Evolutionary conservation across 148 eudicot genomes (phyloP), one percentile per base, ranked within the genome.

Genomic region (Silene uniflora): DNA sequence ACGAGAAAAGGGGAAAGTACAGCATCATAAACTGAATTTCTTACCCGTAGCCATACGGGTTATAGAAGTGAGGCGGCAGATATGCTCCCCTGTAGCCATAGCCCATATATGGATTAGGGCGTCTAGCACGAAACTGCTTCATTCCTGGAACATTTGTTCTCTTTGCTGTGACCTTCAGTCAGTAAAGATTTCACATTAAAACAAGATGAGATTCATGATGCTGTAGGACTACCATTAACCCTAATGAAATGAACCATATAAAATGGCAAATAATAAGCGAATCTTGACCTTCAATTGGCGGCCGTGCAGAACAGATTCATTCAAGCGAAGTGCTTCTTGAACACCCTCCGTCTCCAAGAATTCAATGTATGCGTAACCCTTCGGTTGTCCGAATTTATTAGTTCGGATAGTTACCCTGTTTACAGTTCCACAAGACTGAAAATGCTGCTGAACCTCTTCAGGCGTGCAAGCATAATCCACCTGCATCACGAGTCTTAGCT

Each of bases 21-120:
- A 11, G 17, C 32, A 14, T 9, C 1, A 25, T 32, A n/a, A 17
- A 66, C 8, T n/a, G 71, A 9, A 19, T 42, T 52, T 24, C 95
- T 81, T 74, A 94, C 97, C 97, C 97, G 52, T 88, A 94, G 63
- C 98, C 97, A 78, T 91, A 94, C 1, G 97, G 97, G 42, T 89
- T 75, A 81, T 85, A 94, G 71, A 87, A 84, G 75, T 73, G 85
- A 16, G 97, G 95, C 58, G 92, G 88, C 22, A 82, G 87, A 74
- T 88, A 94, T 59, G 88, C 89, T 74, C 95, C 87, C 77, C 97
- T 85, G 74, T 62, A 85, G 77, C 91, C 80, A 75, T 80, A 85
- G 16, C 91, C 89, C 87, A 81, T 71, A 79, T 79, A 89, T 6
- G 97, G 95, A 77, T 75, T 88, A 73, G 86, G 81, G 23, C 91